Conservation (phyloP, 768 basidiomycete species). For the Macrolepiota dolichaula region DNA sequence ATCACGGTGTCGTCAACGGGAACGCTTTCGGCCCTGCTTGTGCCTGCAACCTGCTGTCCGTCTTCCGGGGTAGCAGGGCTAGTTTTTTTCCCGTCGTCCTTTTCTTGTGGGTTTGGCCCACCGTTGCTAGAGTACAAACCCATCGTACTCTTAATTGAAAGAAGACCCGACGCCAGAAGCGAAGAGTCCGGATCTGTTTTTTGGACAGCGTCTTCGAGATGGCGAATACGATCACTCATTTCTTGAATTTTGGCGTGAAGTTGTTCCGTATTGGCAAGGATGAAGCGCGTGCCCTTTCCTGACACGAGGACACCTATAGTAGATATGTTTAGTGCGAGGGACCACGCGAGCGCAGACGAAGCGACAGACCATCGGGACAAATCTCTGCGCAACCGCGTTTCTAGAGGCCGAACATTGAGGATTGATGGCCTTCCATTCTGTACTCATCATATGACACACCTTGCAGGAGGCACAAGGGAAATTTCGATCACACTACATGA, state of each 20-base stretch:
- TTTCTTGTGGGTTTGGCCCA: slow-evolving; percentile 2
- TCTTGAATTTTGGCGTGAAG: slow-evolving; percentile 62
- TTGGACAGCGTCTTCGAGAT: slow-evolving; percentile 54
- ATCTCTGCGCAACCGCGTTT: slow-evolving; percentile 67
- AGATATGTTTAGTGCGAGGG: background rate
- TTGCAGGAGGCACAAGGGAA: slow-evolving; percentile 49
- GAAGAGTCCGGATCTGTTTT: slow-evolving; percentile 39
- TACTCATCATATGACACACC: slow-evolving; percentile 16
- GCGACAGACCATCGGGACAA: slow-evolving; percentile 54
- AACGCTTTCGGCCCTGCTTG: slow-evolving; percentile 19
- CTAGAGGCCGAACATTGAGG: slow-evolving; percentile 23
- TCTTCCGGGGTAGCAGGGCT: background rate
- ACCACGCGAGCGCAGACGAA: background rate
- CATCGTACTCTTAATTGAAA: slow-evolving; percentile 56
- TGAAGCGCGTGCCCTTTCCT: slow-evolving; percentile 64
- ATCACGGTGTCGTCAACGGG: slow-evolving; percentile 29
- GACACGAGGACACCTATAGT: slow-evolving; percentile 57
- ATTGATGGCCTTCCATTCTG: background rate
- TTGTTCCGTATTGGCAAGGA: slow-evolving; percentile 66
- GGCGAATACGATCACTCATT: slow-evolving; percentile 64
- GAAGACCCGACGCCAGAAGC: slow-evolving; percentile 44
- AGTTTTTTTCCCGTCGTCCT: background rate
- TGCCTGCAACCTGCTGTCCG: slow-evolving; percentile 17
- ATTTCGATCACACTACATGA: slow-evolving; percentile 43
- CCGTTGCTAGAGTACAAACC: slow-evolving; percentile 37